Conservation (phyloP, 2,329 filamentous ascomycete species). For the Stemphylium lycopersici region DNA sequence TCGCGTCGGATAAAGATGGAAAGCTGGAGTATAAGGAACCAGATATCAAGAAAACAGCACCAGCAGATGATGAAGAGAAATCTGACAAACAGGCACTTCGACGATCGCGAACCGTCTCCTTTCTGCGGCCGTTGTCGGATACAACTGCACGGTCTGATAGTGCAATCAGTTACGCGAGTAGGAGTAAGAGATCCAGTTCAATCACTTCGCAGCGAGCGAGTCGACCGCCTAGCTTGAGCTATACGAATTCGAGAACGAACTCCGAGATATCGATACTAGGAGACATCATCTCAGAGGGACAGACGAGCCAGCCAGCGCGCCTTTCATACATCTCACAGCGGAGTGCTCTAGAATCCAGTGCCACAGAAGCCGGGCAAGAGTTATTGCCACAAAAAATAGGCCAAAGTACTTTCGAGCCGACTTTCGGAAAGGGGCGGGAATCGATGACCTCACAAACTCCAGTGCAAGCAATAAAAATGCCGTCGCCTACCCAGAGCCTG, state of each 20-base stretch:
- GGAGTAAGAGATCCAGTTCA: constrained; percentile 26
- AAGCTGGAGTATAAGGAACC: constrained; percentile 47
- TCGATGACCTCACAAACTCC: background rate
- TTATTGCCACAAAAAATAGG: background rate
- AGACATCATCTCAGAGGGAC: constrained; percentile 7
- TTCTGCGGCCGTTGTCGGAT: constrained; percentile 36
- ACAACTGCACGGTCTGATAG: constrained; percentile 21
- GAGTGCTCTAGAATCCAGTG: background rate
- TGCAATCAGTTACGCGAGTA: constrained; percentile 9
- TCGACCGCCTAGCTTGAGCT: constrained; percentile 29
- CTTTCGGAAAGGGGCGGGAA: background rate
- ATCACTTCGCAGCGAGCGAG: constrained; percentile 24
- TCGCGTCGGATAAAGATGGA: constrained; percentile 48
- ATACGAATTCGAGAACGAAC: constrained; percentile 28
- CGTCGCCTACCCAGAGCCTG: background rate
- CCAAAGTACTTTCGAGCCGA: background rate
- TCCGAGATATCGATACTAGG: constrained; percentile 28
- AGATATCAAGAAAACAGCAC: constrained; percentile 26
- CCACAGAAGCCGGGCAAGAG: background rate
- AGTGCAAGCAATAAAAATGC: background rate
- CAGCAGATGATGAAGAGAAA: constrained; percentile 21
- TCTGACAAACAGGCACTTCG: constrained; percentile 29
- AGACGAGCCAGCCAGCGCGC: constrained; percentile 7
- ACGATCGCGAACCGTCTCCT: constrained; percentile 40
- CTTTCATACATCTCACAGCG: constrained; percentile 12